Percentiles rank a stretch among this genome's conserved stretches.
Evolutionary conservation across 2,329 filamentous ascomycete genomes (phyloP).

Genomic region (Penicillium sumatraense): DNA sequence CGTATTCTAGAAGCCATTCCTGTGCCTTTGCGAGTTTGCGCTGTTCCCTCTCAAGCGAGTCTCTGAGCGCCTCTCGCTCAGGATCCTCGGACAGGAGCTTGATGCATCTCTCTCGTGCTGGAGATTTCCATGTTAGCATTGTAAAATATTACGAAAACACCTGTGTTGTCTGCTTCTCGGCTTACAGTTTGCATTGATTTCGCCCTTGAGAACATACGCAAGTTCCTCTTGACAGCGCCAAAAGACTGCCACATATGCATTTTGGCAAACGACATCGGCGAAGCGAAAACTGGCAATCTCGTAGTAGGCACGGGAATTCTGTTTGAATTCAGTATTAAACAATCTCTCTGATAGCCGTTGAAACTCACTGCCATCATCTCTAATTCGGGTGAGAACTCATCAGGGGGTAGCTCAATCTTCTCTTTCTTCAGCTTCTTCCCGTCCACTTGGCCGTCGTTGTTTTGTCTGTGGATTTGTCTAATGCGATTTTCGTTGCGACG

Average conservation of each 20-base stretch:
- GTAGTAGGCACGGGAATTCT: constrained; percentile 45
- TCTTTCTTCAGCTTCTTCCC: constrained; percentile 26
- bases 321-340: constrained; percentile 11
- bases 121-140: too few relatives aligned
- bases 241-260: constrained; percentile 41
- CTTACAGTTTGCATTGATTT: constrained; percentile 38
- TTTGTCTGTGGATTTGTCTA: constrained; percentile 13
- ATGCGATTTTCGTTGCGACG: constrained; percentile 31
- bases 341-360: too few relatives aligned
- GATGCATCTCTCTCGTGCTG: constrained; percentile 40
- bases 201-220: constrained; percentile 32
- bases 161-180: too few relatives aligned
- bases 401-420: constrained; percentile 34
- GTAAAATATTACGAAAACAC: too few relatives aligned
- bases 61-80: constrained; percentile 38
- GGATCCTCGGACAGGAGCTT: constrained; percentile 45
- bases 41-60: constrained; percentile 34
- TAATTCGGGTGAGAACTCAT: constrained; percentile 42
- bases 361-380: constrained; percentile 49
- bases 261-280: constrained; percentile 44
- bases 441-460: constrained; percentile 5
- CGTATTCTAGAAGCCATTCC: constrained; percentile 29
- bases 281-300: constrained; percentile 45
- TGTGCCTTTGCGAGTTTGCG: constrained; percentile 41
- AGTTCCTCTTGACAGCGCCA: constrained; percentile 40